phyloP scores from a whole-genome alignment of 2,329 filamentous ascomycete species.

The Beauveria australis region DNA sequence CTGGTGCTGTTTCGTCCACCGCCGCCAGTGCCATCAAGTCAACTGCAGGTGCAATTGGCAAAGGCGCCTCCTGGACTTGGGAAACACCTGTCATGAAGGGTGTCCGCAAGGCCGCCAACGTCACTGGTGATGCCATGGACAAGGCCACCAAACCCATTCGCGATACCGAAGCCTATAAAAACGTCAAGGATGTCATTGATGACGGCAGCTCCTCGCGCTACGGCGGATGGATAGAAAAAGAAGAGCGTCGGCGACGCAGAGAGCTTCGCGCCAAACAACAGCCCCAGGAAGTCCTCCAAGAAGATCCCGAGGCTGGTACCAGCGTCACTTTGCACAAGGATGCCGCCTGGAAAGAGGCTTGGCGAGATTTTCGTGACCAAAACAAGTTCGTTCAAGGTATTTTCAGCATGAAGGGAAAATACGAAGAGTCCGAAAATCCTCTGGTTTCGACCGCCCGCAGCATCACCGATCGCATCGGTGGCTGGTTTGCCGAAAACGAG shows the following conservation, averaged over 20 bases:
- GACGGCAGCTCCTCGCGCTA: constrained; percentile 95
- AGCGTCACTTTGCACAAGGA: constrained; percentile 96
- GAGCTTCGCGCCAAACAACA: constrained; percentile 62
- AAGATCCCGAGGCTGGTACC: constrained; percentile 90
- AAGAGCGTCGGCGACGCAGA: constrained; percentile 75
- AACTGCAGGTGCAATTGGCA: constrained; percentile 79
- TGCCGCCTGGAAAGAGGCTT: constrained; percentile 95
- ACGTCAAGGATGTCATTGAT: constrained; percentile 91
- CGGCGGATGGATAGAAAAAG: constrained; percentile 93
- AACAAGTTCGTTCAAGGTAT: constrained; percentile 82
- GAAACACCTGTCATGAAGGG: constrained; percentile 90
- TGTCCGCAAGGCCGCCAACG: constrained; percentile 75
- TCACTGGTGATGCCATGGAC: constrained; percentile 79
- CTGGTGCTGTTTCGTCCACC: constrained; percentile 70
- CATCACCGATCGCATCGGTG: constrained; percentile 85
- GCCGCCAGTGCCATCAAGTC: constrained; percentile 75
- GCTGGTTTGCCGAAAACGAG: constrained; percentile 98
- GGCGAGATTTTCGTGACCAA: constrained; percentile 87
- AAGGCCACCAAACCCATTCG: constrained; percentile 92
- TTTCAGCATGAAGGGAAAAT: constrained; percentile 77
- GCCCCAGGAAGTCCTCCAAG: constrained; percentile 56
- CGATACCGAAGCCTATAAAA: constrained; percentile 90
- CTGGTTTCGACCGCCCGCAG: constrained; percentile 86
- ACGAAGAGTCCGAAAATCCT: constrained; percentile 96
- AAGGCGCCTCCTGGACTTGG: constrained; percentile 94